Percentiles rank a stretch among this genome's conserved stretches.
phyloP scores from a whole-genome alignment of 768 basidiomycete species.

The Suillus clintonianus region DNA sequence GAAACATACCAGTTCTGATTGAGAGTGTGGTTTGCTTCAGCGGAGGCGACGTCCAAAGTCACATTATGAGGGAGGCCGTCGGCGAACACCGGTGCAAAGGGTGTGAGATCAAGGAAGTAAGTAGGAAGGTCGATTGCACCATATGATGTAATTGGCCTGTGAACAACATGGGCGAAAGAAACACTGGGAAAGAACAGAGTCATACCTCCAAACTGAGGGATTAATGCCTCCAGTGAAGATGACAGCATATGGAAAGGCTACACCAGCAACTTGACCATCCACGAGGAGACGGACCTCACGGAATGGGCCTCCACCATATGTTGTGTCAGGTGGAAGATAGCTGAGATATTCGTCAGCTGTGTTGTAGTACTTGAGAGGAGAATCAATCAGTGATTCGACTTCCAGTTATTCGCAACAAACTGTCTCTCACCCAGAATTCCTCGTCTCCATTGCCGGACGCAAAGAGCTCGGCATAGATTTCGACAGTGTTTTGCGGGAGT shows the following conservation, averaged over 20 bases:
- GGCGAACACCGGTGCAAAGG: constrained; percentile 69
- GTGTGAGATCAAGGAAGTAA: constrained; percentile 77
- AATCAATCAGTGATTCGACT: constrained; percentile 3
- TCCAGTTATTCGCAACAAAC: neutral
- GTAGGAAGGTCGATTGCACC: constrained; percentile 78
- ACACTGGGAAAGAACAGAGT: neutral
- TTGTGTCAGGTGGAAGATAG: constrained; percentile 52
- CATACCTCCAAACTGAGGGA: constrained; percentile 66
- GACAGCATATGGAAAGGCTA: constrained; percentile 57
- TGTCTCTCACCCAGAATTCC: constrained; percentile 71
- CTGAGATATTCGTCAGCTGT: constrained; percentile 58
- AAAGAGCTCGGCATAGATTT: constrained; percentile 69
- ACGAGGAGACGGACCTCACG: constrained; percentile 64
- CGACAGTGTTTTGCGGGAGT: constrained; percentile 66
- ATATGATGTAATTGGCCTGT: constrained; percentile 72
- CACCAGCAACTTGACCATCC: constrained; percentile 55
- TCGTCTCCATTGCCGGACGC: constrained; percentile 68
- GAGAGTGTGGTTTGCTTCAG: constrained; percentile 64
- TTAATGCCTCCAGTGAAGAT: constrained; percentile 79
- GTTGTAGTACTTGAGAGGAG: constrained; percentile 60
- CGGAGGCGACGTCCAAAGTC: constrained; percentile 72
- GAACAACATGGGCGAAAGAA: neutral
- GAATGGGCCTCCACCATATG: constrained; percentile 53
- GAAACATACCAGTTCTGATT: constrained; percentile 81
- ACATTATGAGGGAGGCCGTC: constrained; percentile 72